These are phyloP conservation scores for Stagonosporopsis tanaceti DNA, from an alignment of 2,329 filamentous ascomycete species.

Conservation along the genomic window DNA sequence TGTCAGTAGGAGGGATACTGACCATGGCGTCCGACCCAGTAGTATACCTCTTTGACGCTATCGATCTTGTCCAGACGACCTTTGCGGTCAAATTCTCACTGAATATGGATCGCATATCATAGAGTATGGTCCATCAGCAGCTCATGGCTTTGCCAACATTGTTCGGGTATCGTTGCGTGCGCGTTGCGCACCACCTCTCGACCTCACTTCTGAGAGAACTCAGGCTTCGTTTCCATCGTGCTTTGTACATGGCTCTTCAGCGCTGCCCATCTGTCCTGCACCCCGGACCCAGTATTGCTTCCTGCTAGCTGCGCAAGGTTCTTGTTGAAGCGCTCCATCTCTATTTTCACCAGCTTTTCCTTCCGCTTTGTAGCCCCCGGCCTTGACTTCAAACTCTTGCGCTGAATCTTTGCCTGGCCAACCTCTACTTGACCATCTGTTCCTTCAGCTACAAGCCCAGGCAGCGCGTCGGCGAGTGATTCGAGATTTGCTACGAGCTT, in stretches of 20 bases:
- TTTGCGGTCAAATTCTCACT: background rate
- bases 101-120: no score
- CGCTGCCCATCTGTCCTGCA: constrained; percentile 72
- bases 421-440: constrained; percentile 40
- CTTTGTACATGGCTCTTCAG: constrained; percentile 82
- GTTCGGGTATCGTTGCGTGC: constrained; percentile 7
- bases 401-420: constrained; percentile 70
- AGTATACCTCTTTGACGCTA: background rate
- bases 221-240: constrained; percentile 88
- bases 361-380: constrained; percentile 85
- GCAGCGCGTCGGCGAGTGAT: constrained; percentile 80
- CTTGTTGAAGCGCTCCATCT: constrained; percentile 83
- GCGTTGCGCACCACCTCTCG: background rate
- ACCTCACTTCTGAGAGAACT: constrained; percentile 60
- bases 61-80: background rate
- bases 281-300: constrained; percentile 25
- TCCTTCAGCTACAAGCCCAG: constrained; percentile 61
- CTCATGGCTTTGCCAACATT: background rate
- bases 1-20: background rate
- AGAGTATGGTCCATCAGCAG: background rate
- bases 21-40: background rate
- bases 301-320: constrained; percentile 80
- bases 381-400: constrained; percentile 70
- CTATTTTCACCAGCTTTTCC: constrained; percentile 78
- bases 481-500: constrained; percentile 80